phyloP scores from a whole-genome alignment of 1,284 basidiomycete genomes.

The Kwoniella shivajii region DNA sequence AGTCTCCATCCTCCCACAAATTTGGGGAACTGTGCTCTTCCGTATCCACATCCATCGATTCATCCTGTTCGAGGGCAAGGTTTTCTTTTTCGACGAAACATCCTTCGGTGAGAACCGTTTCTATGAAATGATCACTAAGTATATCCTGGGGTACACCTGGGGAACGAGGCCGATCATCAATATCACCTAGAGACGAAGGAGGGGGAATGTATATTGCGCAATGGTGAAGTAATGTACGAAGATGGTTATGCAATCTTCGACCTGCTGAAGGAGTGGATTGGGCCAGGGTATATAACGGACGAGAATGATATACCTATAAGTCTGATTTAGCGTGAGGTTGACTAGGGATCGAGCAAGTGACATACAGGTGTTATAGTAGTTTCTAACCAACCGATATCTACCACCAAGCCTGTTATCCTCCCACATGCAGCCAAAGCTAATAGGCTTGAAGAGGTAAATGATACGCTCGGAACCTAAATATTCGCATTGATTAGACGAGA shows the following conservation, averaged over 20 bases:
- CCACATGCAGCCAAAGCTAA: constrained; percentile 82
- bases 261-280: constrained; percentile 82
- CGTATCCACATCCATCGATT: constrained; percentile 9
- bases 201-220: constrained; percentile 81
- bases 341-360: constrained; percentile 13
- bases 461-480: constrained; percentile 80
- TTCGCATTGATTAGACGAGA: background rate
- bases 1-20: constrained; percentile 17
- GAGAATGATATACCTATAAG: constrained; percentile 78
- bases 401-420: constrained; percentile 84
- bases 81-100: constrained; percentile 41
- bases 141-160: constrained; percentile 24
- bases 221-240: constrained; percentile 73
- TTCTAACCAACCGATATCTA: constrained; percentile 90
- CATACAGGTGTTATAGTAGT: constrained; percentile 82
- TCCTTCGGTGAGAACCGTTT: constrained; percentile 44
- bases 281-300: constrained; percentile 79
- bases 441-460: constrained; percentile 84
- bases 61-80: constrained; percentile 5
- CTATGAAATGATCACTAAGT: constrained; percentile 34
- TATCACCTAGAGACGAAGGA: constrained; percentile 63
- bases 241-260: constrained; percentile 68
- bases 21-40: constrained; percentile 1
- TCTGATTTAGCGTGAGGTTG: background rate
- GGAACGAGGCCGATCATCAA: constrained; percentile 9